These are phyloP conservation scores for Antarctomyces pellizariae DNA, from an alignment of 495 filamentous ascomycete species.

Conservation along the genomic window DNA sequence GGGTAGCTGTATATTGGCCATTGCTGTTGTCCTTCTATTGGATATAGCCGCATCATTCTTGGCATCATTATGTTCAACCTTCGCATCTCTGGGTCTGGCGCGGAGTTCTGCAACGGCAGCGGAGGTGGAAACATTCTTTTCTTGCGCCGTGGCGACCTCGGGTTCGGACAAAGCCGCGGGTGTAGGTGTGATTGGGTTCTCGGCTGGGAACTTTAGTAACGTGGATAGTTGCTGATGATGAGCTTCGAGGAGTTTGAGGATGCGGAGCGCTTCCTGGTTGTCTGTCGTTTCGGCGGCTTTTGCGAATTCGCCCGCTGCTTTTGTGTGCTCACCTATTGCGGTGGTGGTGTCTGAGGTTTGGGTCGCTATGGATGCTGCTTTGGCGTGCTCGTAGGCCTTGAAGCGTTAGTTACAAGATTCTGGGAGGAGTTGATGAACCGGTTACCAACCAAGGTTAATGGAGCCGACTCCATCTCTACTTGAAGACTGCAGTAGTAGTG, in stretches of 20 bases:
- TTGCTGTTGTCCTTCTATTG: conserved; percentile 18
- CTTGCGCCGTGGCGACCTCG: conserved; percentile 6
- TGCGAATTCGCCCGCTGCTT: conserved; percentile 76
- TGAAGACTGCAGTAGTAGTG: too few relatives aligned
- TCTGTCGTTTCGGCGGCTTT: conserved; percentile 49
- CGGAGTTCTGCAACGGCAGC: conserved; percentile 11
- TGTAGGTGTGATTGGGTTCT: conserved; percentile 22
- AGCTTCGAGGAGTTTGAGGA: conserved; percentile 59
- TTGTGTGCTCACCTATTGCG: conserved; percentile 68
- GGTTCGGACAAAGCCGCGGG: conserved; percentile 7
- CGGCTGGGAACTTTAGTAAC: conserved; percentile 47
- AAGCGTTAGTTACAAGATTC: too few relatives aligned
- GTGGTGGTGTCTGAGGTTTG: conserved; percentile 51
- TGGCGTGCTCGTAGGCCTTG: conserved; percentile 75
- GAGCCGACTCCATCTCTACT: too few relatives aligned
- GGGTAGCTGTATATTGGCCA: conserved; percentile 21
- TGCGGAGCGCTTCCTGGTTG: conserved; percentile 66
- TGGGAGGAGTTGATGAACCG: too few relatives aligned
- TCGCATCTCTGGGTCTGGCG: conserved; percentile 9
- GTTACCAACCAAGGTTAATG: too few relatives aligned
- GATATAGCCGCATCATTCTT: conserved; percentile 12
- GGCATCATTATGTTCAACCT: conserved; percentile 17
- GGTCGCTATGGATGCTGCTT: conserved; percentile 50
- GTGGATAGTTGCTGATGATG: conserved; percentile 65
- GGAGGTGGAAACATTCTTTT: conserved; percentile 13